Percentiles rank a stretch among this genome's conserved stretches.
Evolutionary conservation across 495 filamentous ascomycete genomes (phyloP).

Genomic region (Talaromyces trachyspermus): DNA sequence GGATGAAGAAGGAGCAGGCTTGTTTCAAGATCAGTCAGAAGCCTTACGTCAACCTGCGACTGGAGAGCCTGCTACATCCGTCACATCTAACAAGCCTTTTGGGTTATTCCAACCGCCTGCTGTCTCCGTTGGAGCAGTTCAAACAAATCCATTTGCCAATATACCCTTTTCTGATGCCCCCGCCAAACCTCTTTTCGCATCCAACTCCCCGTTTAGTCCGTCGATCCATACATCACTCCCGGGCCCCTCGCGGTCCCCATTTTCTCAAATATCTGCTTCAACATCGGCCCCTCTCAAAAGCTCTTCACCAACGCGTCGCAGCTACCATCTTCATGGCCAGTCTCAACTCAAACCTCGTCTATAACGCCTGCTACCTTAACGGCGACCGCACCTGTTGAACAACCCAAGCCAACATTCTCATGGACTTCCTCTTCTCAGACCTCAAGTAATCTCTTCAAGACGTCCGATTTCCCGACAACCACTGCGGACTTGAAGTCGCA

Average conservation of each 20-base stretch:
- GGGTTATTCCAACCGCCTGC: background rate
- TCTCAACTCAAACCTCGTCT: background rate
- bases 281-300: background rate
- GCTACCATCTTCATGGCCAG: background rate
- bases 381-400: background rate
- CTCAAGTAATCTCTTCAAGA: background rate
- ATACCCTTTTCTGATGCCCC: background rate
- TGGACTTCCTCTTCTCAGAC: background rate
- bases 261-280: background rate
- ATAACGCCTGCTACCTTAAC: background rate
- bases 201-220: background rate
- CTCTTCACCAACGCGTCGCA: background rate
- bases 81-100: background rate
- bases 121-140: background rate
- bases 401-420: background rate
- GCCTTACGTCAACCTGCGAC: background rate
- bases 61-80: background rate
- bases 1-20: constrained; percentile 15
- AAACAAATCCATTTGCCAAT: background rate
- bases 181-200: background rate
- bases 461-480: background rate
- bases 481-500: background rate
- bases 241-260: background rate
- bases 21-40: background rate
- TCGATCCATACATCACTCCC: background rate